These are phyloP conservation scores for Sistotremastrum suecicum DNA, from an alignment of 768 basidiomycete species.

Conservation along the genomic window DNA sequence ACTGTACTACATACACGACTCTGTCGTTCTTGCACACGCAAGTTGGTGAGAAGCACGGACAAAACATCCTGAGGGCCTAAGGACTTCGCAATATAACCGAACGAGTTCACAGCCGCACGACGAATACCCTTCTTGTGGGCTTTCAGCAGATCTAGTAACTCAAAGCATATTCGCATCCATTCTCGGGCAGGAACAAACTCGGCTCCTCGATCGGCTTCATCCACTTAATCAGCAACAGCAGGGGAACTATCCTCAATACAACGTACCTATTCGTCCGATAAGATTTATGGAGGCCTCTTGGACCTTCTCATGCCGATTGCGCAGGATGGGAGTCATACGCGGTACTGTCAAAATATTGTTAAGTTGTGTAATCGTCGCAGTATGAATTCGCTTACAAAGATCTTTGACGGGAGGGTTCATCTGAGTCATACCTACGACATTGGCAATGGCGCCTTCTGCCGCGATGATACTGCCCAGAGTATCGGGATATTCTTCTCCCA, in stretches of 20 bases:
- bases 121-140: conserved; percentile 99
- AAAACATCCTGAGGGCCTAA: conserved; percentile 98
- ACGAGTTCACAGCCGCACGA: conserved; percentile 97
- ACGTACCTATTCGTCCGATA: conserved; percentile 83
- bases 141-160: conserved; percentile 89
- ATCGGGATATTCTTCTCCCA: conserved; percentile 99
- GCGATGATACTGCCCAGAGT: conserved; percentile 99
- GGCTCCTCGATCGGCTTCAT: conserved; percentile 86
- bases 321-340: conserved; percentile 98
- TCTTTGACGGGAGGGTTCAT: conserved; percentile 99
- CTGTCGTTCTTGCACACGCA: conserved; percentile 97
- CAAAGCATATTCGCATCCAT: conserved; percentile 99
- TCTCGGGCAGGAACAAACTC: conserved; percentile 97
- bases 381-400: conserved; percentile 53
- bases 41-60: conserved; percentile 86
- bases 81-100: conserved; percentile 98
- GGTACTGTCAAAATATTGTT: conserved; percentile 50
- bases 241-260: conserved; percentile 1
- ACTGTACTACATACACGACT: conserved; percentile 97
- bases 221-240: background rate
- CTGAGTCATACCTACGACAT: conserved; percentile 99
- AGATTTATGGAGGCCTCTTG: conserved; percentile 99
- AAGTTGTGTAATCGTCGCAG: conserved; percentile 2
- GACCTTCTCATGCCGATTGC: conserved; percentile 98
- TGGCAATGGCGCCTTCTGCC: conserved; percentile 96